These are phyloP conservation scores for Ophiostoma montium DNA, from an alignment of 2,329 filamentous ascomycete species.

Conservation along the genomic window DNA sequence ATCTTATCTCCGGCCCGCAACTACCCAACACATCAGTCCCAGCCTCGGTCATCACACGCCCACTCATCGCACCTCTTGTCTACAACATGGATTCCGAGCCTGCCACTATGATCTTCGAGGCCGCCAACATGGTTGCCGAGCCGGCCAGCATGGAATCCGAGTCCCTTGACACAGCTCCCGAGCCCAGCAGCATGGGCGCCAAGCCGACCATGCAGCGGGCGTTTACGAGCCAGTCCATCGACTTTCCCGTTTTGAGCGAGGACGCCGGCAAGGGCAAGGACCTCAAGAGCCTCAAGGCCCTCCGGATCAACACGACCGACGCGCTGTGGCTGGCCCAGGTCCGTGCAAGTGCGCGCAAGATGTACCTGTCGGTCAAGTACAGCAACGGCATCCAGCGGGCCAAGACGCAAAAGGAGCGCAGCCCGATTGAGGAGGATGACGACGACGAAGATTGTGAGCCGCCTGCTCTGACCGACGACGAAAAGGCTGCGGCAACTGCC, in stretches of 20 bases:
- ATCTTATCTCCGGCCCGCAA: no score
- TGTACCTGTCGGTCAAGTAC: constrained; percentile 3
- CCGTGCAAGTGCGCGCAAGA: not conserved
- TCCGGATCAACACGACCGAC: not conserved
- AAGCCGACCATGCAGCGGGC: not conserved
- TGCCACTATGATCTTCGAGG: no score
- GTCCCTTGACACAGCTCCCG: no score
- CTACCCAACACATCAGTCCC: no score
- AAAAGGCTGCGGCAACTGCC: no score
- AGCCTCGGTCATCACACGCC: no score
- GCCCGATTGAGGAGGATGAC: not conserved
- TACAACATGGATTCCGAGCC: no score
- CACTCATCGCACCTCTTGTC: no score
- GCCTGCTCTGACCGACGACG: no score
- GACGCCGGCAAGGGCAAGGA: not conserved
- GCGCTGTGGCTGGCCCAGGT: not conserved
- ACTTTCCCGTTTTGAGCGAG: not conserved
- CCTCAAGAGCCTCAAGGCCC: not conserved
- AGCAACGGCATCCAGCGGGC: not conserved
- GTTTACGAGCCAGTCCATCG: not conserved
- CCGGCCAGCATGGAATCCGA: no score
- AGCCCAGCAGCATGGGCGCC: no score
- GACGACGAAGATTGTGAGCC: not conserved
- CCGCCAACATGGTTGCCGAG: no score
- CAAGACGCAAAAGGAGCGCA: not conserved